phyloP scores from a whole-genome alignment of 768 basidiomycete genomes.

The Tylopilus cervinicoccineus region DNA sequence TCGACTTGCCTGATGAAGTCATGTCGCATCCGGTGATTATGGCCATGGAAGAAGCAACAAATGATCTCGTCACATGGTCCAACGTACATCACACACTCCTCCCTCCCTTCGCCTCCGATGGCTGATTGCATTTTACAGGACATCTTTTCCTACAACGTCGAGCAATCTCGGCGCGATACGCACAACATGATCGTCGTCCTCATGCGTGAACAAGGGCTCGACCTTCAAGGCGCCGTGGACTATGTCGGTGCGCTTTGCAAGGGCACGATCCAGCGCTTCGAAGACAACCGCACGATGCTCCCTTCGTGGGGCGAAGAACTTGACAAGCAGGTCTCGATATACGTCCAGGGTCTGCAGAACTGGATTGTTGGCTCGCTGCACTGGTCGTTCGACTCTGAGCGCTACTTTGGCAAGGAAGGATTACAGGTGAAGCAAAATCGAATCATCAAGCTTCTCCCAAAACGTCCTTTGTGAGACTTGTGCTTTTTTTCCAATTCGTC shows the following conservation, averaged over 20 bases:
- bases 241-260: slow-evolving; percentile 60
- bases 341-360: slow-evolving; percentile 60
- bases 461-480: slow-evolving; percentile 19
- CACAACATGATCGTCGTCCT: slow-evolving; percentile 74
- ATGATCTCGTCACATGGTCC: slow-evolving; percentile 50
- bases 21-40: slow-evolving; percentile 47
- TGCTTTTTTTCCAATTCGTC: neutral
- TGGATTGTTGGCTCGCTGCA: slow-evolving; percentile 73
- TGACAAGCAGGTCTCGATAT: slow-evolving; percentile 53
- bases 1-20: slow-evolving; percentile 53
- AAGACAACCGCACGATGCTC: slow-evolving; percentile 41
- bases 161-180: slow-evolving; percentile 64
- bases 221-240: slow-evolving; percentile 60
- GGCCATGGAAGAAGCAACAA: slow-evolving; percentile 43
- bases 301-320: slow-evolving; percentile 63
- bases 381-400: slow-evolving; percentile 67
- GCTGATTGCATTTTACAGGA: slow-evolving; percentile 41
- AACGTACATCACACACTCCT: slow-evolving; percentile 29
- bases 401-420: slow-evolving; percentile 65
- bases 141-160: slow-evolving; percentile 72
- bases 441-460: slow-evolving; percentile 48
- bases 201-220: slow-evolving; percentile 55
- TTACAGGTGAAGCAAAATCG: slow-evolving; percentile 50
- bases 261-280: slow-evolving; percentile 50
- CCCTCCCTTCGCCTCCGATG: neutral